Base-by-base conservation (phyloP, 2,329 filamentous ascomycete species). In the Seiridium unicorne region DNA sequence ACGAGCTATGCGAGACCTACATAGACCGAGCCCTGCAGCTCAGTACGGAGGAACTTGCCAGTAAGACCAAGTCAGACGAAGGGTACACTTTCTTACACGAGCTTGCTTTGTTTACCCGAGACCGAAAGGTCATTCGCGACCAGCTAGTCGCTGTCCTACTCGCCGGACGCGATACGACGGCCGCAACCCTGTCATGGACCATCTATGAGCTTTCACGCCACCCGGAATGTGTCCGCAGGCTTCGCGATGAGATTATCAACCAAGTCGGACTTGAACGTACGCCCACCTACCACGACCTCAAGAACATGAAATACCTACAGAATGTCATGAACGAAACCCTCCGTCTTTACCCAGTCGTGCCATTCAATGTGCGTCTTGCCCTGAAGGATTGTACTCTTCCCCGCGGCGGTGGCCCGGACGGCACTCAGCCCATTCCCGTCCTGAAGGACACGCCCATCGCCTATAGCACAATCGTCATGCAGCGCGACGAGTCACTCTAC, bases 61-160 rank as follows among this genome's bases (percentile, higher is more conserved):
- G 86, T 62, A 92, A 90, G 76, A 84, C 84, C 59, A 92, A 91
- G 70, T 85, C 85, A 7, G 89, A 91, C 70, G 78, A 83, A 63
- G 84, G 83, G 51, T 93, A 95, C 74, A 96, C 90, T 1, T 96
- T 97, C 77, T 83, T 97, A 26, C 90, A 97, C 74, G 90, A 92
- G 36, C 84, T 97, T 2, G 92, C 92, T 49, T 82, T 83, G 44
- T 93, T 92, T 77, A 97, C 93, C 0, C 86, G 90, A 40, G 85
- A 89, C 69, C 80, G 81, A 59, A 84, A 81, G 58, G 84, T 92
- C 3, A 83, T 97, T 11, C 90, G 92, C 40, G 93, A 97, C 74
- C 93, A 97, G 74, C 80, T 97, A 53, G 84, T 95, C 13, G 88
- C 89, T 49, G 84, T 97, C 9, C 84, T 97, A 3, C 84, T 97